These are phyloP conservation scores for Pleurotus salmoneostramineus DNA, from an alignment of 768 basidiomycete genomes.

Conservation along the genomic window DNA sequence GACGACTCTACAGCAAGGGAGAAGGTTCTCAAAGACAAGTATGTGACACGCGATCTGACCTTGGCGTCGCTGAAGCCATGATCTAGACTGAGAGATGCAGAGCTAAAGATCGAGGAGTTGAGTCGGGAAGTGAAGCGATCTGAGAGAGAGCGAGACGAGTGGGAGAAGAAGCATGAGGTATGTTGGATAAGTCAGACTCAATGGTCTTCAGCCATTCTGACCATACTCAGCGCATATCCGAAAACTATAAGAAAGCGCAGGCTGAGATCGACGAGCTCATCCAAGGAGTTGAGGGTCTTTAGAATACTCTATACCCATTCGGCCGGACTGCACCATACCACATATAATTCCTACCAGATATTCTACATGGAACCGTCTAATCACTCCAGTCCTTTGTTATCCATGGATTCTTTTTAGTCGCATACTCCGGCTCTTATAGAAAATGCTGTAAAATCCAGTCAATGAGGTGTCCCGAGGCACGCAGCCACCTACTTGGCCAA, in stretches of 20 bases:
- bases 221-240: conserved; percentile 33
- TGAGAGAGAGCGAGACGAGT: conserved; percentile 87
- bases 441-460: too few species aligned
- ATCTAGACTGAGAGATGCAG: conserved; percentile 85
- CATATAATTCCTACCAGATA: too few species aligned
- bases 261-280: conserved; percentile 83
- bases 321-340: too few species aligned
- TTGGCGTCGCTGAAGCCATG: too few species aligned
- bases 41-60: not conserved
- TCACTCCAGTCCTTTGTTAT: too few species aligned
- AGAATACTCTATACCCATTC: conserved; percentile 12
- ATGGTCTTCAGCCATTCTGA: not conserved
- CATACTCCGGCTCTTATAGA: too few species aligned
- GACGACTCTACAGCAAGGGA: conserved; percentile 94
- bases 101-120: conserved; percentile 98
- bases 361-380: too few species aligned
- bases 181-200: conserved; percentile 17
- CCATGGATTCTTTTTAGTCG: too few species aligned
- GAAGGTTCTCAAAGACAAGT: conserved; percentile 97
- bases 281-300: conserved; percentile 68
- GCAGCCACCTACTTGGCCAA: too few species aligned
- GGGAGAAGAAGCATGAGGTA: conserved; percentile 96
- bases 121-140: conserved; percentile 86
- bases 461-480: too few species aligned
- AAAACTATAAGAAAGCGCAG: conserved; percentile 72